These are phyloP conservation scores for Penicillium mononematosum DNA, from an alignment of 495 filamentous ascomycete species.

Conservation along the genomic window DNA sequence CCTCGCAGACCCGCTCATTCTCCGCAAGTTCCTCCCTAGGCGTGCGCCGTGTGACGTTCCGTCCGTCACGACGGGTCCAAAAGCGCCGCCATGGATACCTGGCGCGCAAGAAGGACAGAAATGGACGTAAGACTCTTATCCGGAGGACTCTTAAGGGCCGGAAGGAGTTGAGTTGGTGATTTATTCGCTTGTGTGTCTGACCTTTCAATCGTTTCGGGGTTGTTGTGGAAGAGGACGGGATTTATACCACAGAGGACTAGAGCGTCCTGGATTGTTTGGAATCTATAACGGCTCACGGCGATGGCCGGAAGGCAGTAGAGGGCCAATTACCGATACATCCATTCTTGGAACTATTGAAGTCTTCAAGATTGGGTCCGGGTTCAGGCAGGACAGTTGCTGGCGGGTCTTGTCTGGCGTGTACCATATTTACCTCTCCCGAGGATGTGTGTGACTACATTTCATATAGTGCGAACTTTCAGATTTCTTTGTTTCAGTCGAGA, in stretches of 20 bases:
- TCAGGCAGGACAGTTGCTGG: constrained; percentile 2
- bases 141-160: constrained; percentile 60
- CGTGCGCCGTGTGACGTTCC: constrained; percentile 60
- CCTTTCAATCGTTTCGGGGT: neutral
- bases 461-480: constrained; percentile 16
- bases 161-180: constrained; percentile 58
- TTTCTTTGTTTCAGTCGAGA: constrained; percentile 5
- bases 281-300: neutral
- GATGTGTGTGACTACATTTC: constrained; percentile 15
- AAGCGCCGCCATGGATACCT: constrained; percentile 72
- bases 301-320: neutral
- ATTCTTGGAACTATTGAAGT: constrained; percentile 4
- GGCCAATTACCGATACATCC: neutral
- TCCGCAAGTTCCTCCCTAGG: constrained; percentile 47
- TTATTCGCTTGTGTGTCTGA: neutral
- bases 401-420: constrained; percentile 22
- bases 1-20: constrained; percentile 40
- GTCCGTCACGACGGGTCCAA: constrained; percentile 65
- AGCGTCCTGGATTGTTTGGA: neutral
- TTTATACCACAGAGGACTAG: constrained; percentile 4
- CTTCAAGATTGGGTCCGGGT: constrained; percentile 13
- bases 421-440: constrained; percentile 21
- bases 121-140: constrained; percentile 55
- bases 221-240: neutral
- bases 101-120: constrained; percentile 53